These are phyloP conservation scores for Beauveria varroae DNA, from an alignment of 2,329 filamentous ascomycete genomes.

Conservation along the genomic window DNA sequence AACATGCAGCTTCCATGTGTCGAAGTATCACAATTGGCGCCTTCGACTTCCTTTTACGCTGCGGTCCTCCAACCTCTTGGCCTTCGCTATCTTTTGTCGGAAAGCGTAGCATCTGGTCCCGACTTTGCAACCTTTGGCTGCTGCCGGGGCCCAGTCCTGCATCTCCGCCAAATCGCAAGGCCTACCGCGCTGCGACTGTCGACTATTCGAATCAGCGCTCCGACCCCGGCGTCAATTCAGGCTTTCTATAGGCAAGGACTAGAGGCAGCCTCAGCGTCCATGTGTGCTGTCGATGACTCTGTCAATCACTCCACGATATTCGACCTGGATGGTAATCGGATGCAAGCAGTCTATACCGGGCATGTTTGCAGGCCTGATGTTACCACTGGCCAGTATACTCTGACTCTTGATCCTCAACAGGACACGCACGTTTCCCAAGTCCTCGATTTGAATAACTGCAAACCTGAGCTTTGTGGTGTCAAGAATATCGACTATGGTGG, in stretches of 20 bases:
- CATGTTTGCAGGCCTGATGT: constrained; percentile 22
- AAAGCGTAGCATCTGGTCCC: background rate
- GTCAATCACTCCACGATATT: constrained; percentile 46
- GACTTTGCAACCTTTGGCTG: constrained; percentile 7
- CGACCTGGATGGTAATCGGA: constrained; percentile 77
- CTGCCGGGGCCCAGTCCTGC: constrained; percentile 29
- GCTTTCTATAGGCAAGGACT: constrained; percentile 65
- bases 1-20: constrained; percentile 41
- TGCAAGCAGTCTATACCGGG: constrained; percentile 58
- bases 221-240: constrained; percentile 56
- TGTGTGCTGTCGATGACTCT: constrained; percentile 19
- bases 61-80: constrained; percentile 71
- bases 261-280: constrained; percentile 47
- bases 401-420: background rate
- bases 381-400: background rate
- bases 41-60: constrained; percentile 77
- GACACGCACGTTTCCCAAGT: background rate
- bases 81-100: constrained; percentile 47
- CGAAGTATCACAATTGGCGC: constrained; percentile 68
- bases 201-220: constrained; percentile 60
- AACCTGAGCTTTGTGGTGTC: background rate
- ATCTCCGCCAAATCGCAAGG: constrained; percentile 35
- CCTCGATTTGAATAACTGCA: background rate
- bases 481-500: background rate
- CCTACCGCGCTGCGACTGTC: constrained; percentile 34